Evolutionary conservation across 495 filamentous ascomycete species (phyloP), one percentile per base, ranked within the genome.

Genomic region (Pseudoneurospora amorphoporcata): DNA sequence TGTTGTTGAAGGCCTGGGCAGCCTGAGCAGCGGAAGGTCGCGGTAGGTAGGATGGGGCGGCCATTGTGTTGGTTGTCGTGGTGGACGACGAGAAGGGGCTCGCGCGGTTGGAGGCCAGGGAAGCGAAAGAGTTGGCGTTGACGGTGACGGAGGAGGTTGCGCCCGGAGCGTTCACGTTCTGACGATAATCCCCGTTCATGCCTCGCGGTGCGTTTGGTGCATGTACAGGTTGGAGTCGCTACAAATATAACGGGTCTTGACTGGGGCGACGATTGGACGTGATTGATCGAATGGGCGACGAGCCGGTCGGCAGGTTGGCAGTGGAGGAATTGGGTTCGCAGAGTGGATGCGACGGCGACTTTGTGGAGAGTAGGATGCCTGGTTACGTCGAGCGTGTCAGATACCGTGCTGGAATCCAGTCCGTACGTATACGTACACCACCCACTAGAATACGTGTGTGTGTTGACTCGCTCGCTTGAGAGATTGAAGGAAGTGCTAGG

Each of bases 111-210:
- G 80, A 78, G 68, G 79, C 76, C 74, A 84, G 77, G 71, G 78
- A 70, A 68, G 78, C 75, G 58, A 79, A 80, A 43, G 76, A 69
- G 65, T 73, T 68, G 47, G 47, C 47, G 73, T 78, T 80, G 41
- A 71, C 72, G 58, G 79, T 72, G 73, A 80, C 79, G 77, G 77
- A 79, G 65, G 79, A 73, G 45, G 78, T 73, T 75, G 79, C 78
- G 78, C 77, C 75, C 43, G 74, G 71, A 68, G 77, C 75, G 74
- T 78, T 81, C 70, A 58, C 47, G 47, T 58, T 58, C 47, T 58
- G 47, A 58, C 47, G 47, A 58, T 76, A 77, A 68, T 83, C 80
- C 79, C 78, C 81, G 79, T 81, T 83, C 81, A 84, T 83, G 76
- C 79, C 81, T 81, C 74, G 79, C 73, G 78, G 81, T 81, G 80